Conservation (phyloP, 176 grass and related monocot genomes). For the Juncus effusus region DNA sequence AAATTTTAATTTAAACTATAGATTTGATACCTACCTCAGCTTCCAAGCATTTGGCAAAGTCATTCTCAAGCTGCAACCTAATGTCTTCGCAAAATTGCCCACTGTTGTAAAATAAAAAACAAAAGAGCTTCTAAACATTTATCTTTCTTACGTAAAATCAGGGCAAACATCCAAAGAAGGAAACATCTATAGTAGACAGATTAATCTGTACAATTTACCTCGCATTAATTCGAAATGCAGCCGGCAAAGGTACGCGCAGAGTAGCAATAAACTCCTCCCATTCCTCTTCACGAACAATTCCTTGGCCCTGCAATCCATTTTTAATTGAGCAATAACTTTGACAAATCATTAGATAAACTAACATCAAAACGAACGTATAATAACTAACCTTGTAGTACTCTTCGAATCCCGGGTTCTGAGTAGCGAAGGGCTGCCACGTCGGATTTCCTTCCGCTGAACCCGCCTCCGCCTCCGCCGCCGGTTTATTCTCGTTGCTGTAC, state of each 20-base stretch:
- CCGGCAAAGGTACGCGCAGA: slow-evolving; percentile 66
- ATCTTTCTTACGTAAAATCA: slow-evolving; percentile 26
- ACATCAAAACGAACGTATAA: not conserved
- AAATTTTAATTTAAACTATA: not conserved
- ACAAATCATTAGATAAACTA: not conserved
- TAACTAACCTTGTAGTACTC: slow-evolving; percentile 88
- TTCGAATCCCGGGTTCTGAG: slow-evolving; percentile 73
- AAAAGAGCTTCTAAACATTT: slow-evolving; percentile 21
- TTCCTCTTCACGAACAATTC: slow-evolving; percentile 62
- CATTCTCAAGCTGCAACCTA: slow-evolving; percentile 75
- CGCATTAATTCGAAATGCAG: slow-evolving; percentile 86
- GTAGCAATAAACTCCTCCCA: slow-evolving; percentile 73
- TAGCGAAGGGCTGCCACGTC: slow-evolving; percentile 82
- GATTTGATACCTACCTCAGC: slow-evolving; percentile 45
- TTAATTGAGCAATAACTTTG: not conserved
- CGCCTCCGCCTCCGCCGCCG: not conserved
- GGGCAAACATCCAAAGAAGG: not conserved
- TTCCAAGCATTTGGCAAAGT: slow-evolving; percentile 76
- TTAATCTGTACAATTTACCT: slow-evolving; percentile 40
- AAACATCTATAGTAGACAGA: slow-evolving; percentile 2
- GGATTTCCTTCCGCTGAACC: slow-evolving; percentile 15
- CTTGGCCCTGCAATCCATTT: slow-evolving; percentile 56
- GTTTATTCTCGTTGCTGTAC: slow-evolving; percentile 48
- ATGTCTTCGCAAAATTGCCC: slow-evolving; percentile 87
- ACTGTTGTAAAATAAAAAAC: slow-evolving; percentile 41